Percentiles rank a stretch among this genome's conserved stretches.
Evolutionary conservation across 208 protist genomes (phyloP).

Genomic region (Wallacemonas rigidus): DNA sequence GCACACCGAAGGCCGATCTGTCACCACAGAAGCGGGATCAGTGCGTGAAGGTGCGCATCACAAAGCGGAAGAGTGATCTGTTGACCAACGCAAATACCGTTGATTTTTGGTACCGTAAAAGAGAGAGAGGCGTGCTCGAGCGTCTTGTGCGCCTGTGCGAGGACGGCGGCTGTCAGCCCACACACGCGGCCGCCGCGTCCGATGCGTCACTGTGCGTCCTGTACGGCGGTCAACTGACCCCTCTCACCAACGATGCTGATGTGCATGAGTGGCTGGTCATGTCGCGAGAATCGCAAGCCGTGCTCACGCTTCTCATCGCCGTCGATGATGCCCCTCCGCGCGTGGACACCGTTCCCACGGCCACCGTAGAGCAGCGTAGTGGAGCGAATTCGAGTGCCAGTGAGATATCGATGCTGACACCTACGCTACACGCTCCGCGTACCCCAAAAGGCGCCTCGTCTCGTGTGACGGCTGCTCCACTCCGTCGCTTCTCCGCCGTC

Average conservation of each 20-base stretch:
- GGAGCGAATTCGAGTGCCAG: slow-evolving; percentile 6
- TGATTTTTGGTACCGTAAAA: slow-evolving; percentile 41
- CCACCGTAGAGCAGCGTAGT: too few species aligned
- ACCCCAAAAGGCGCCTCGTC: neutral
- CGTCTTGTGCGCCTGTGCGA: slow-evolving; percentile 31
- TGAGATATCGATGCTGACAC: neutral
- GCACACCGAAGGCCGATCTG: neutral
- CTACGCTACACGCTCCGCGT: neutral
- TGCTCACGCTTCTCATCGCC: slow-evolving; percentile 18
- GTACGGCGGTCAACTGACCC: slow-evolving; percentile 25
- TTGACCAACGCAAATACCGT: slow-evolving; percentile 5
- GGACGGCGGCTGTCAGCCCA: neutral
- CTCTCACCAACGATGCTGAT: slow-evolving; percentile 27
- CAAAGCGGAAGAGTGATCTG: neutral
- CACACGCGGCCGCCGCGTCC: neutral
- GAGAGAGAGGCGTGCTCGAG: slow-evolving; percentile 25
- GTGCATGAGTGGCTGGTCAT: slow-evolving; percentile 55
- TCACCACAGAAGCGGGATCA: neutral
- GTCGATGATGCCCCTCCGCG: neutral
- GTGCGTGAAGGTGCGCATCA: slow-evolving; percentile 4
- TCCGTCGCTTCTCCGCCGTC: slow-evolving; percentile 15
- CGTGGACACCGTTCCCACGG: too few species aligned
- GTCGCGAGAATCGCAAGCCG: slow-evolving; percentile 28
- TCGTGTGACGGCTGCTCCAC: neutral
- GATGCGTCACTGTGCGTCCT: slow-evolving; percentile 22